phyloP scores from a whole-genome alignment of 495 filamentous ascomycete genomes.

The Lophiotrema nucula region DNA sequence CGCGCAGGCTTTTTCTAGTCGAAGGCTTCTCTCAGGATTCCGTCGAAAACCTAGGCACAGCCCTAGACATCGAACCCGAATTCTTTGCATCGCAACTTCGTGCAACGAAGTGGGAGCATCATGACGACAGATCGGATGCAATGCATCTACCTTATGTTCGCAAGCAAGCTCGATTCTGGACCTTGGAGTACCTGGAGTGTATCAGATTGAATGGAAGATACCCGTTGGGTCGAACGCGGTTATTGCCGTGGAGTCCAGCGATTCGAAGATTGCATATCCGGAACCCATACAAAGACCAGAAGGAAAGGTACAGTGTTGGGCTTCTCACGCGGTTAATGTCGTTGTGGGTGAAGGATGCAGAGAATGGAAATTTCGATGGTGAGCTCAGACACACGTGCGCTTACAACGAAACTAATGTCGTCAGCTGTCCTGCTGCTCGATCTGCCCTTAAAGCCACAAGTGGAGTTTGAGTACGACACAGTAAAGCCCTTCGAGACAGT shows the following conservation, averaged over 20 bases:
- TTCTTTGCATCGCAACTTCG: background rate
- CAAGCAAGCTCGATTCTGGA: background rate
- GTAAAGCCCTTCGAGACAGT: background rate
- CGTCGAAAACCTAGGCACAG: background rate
- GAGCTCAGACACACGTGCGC: no score
- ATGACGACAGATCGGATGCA: background rate
- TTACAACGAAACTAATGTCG: background rate
- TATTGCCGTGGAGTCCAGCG: background rate
- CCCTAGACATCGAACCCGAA: background rate
- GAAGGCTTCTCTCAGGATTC: background rate
- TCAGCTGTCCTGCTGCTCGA: background rate
- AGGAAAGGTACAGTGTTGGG: background rate
- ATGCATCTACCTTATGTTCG: background rate
- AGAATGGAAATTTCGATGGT: background rate
- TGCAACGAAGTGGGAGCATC: background rate
- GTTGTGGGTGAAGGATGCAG: background rate
- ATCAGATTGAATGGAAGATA: background rate
- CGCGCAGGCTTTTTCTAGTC: background rate
- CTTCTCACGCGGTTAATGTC: background rate
- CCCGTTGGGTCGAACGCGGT: background rate
- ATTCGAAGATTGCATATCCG: background rate
- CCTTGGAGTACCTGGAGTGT: background rate
- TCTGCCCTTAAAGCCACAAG: background rate
- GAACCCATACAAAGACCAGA: background rate
- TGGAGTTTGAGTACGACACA: background rate